Evolutionary conservation across 345 rosid species (phyloP).

Genomic region (Anacardium occidentale): DNA sequence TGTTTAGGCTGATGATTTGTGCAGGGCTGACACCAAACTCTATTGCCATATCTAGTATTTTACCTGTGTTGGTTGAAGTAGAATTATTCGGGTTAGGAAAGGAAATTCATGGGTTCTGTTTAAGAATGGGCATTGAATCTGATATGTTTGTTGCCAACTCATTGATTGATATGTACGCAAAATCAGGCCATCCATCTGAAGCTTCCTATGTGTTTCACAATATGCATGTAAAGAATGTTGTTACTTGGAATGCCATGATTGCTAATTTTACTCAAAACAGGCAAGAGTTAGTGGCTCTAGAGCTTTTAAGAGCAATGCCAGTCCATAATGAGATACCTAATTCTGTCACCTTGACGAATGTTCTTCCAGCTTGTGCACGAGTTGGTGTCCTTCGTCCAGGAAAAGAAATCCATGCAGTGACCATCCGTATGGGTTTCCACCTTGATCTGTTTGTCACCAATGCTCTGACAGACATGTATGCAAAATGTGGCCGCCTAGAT

Average conservation of each 20-base stretch:
- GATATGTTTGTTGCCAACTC: slow-evolving; percentile 48
- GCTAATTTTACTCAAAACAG: slow-evolving; percentile 47
- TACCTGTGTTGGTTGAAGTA: slow-evolving; percentile 45
- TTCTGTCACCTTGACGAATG: slow-evolving; percentile 40
- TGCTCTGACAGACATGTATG: slow-evolving; percentile 50
- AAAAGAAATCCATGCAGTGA: slow-evolving; percentile 46
- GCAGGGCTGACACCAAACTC: slow-evolving; percentile 35
- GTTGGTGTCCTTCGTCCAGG: slow-evolving; percentile 35
- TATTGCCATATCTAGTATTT: slow-evolving; percentile 41
- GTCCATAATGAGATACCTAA: slow-evolving; percentile 35
- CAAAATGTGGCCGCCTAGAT: slow-evolving; percentile 41
- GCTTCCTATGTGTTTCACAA: slow-evolving; percentile 30
- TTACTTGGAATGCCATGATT: slow-evolving; percentile 60
- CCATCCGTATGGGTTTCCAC: slow-evolving; percentile 31
- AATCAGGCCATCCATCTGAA: slow-evolving; percentile 32
- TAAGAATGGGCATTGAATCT: slow-evolving; percentile 35
- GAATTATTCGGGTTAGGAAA: slow-evolving; percentile 28
- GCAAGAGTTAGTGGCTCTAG: slow-evolving; percentile 34
- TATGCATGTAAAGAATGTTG: slow-evolving; percentile 32
- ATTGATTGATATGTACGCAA: slow-evolving; percentile 54
- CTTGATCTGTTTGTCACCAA: slow-evolving; percentile 42
- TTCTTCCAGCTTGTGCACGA: slow-evolving; percentile 48
- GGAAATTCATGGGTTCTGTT: slow-evolving; percentile 49
- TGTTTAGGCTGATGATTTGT: slow-evolving; percentile 38
- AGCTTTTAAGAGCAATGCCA: slow-evolving; percentile 44